Base-by-base conservation (phyloP, 2,329 filamentous ascomycete species). In the Talaromyces sp. region DNA sequence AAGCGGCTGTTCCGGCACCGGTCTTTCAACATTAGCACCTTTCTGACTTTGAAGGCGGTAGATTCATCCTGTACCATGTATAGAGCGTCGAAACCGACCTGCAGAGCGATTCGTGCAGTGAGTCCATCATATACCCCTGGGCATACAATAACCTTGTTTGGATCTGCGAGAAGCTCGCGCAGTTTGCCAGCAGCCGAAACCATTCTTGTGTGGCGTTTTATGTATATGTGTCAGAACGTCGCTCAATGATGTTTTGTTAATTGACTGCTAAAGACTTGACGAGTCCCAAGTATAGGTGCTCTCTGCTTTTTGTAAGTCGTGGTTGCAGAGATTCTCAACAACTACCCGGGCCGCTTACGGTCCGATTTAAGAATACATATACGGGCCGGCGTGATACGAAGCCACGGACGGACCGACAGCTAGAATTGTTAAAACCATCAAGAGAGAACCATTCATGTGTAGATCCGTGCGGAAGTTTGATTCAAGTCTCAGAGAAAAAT, bases 51-150 rank as follows among this genome's bases (percentile, higher is more conserved):
- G 48, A 6, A 3, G 21, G 11, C 58, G 12, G 6, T 23, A 3
- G 7, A 12, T 21, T 37, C 7, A 46, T 11, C 11, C 64, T 78
- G 50, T 75, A 87, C 86, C 87, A 90, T 89, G 76, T 90, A 90
- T 42, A 89, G 71, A 62, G 80, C 82, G 54, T 88, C 82, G 64
- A 88, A 88, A 5, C 86, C 86, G n/a, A 84, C 78, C 46, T 80
- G 76, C 23, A 88, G 77, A 1, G 86, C 86, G 62, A 90, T 82
- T 0, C 87, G 79, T 0, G 87, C 86, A 1, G 85, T 86, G 61
- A 88, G 81, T 12, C 87, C 87, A 77, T 90, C 87, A 69, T 88
- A 88, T 2, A 90, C 86, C 35, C 87, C 87, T 0, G 86, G 87
- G 58, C 83, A 86, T 2, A 88, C 80, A 42, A 89, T 69, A 50